A percentile compares a stretch with the other conserved stretches of the same genome.
These are phyloP conservation scores for Sugiyamaella paludigena DNA, from an alignment of 1,139 yeast genomes.

Conservation along the genomic window DNA sequence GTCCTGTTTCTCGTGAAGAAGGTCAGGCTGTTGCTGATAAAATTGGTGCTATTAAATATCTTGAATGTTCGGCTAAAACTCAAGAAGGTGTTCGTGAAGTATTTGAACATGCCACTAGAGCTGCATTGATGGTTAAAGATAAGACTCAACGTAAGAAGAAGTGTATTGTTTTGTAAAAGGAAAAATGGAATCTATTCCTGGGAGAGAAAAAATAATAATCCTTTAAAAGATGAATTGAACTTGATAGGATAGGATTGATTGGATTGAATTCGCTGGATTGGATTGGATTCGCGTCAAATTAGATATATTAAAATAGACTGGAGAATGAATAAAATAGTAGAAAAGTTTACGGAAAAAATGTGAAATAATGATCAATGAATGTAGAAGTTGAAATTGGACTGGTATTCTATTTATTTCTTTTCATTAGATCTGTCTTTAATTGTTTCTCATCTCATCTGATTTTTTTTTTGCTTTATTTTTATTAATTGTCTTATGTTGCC, in stretches of 20 bases:
- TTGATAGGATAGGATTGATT: no score
- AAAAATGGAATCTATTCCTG: no score
- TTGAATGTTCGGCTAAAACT: constrained; percentile 82
- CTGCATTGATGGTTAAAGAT: constrained; percentile 67
- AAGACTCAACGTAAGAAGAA: constrained; percentile 39
- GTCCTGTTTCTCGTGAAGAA: constrained; percentile 81
- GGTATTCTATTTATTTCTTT: constrained; percentile 9
- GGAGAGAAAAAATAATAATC: not conserved
- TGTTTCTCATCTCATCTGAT: not conserved
- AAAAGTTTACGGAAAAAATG: no score
- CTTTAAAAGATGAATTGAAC: not conserved
- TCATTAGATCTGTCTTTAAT: not conserved
- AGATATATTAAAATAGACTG: no score
- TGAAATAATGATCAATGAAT: no score
- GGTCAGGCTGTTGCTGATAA: constrained; percentile 81
- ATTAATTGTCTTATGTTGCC: not conserved
- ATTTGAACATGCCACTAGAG: constrained; percentile 89
- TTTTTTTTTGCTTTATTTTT: not conserved
- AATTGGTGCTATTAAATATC: constrained; percentile 77
- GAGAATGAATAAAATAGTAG: no score
- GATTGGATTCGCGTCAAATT: no score
- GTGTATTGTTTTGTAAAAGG: constrained; percentile 55
- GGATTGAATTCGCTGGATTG: no score
- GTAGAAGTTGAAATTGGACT: not conserved
- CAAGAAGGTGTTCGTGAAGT: constrained; percentile 76